Evolutionary conservation across 352 stramenopile species (phyloP).

Genomic region (Phytophthora sp.): DNA sequence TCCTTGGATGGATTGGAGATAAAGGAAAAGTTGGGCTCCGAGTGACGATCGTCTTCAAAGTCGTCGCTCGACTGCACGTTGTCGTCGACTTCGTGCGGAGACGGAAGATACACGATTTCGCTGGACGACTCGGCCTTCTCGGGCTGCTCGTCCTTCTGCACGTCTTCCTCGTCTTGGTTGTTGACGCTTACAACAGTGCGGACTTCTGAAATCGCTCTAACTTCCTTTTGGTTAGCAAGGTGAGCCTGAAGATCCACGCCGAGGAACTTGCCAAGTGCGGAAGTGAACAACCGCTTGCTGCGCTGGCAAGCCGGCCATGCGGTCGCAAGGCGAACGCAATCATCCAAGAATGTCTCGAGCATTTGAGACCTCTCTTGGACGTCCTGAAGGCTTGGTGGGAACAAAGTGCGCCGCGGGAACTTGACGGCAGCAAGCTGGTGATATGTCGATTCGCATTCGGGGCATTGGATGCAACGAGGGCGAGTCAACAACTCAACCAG

Average conservation of each 20-base stretch:
- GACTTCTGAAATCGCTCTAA: slow-evolving; percentile 10
- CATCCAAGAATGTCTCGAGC: slow-evolving; percentile 60
- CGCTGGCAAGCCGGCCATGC: slow-evolving; percentile 57
- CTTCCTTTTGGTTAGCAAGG: slow-evolving; percentile 25
- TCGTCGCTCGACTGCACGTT: slow-evolving; percentile 13
- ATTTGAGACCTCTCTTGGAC: slow-evolving; percentile 49
- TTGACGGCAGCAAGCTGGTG: slow-evolving; percentile 42
- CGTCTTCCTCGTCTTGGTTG: slow-evolving; percentile 1
- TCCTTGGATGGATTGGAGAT: slow-evolving; percentile 38
- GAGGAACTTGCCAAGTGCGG: slow-evolving; percentile 59
- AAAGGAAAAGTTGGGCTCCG: slow-evolving; percentile 43
- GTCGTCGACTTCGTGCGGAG: slow-evolving; percentile 18
- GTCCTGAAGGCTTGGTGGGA: slow-evolving; percentile 50
- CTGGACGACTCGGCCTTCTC: slow-evolving; percentile 19
- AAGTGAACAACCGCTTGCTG: slow-evolving; percentile 46
- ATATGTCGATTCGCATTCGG: slow-evolving; percentile 41
- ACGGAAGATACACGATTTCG: slow-evolving; percentile 19
- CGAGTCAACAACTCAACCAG: slow-evolving; percentile 33
- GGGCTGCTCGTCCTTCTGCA: slow-evolving; percentile 4
- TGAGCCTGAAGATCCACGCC: slow-evolving; percentile 46
- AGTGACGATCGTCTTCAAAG: slow-evolving; percentile 32
- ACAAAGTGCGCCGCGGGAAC: slow-evolving; percentile 64
- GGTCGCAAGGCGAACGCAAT: slow-evolving; percentile 40
- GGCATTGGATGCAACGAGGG: slow-evolving; percentile 37
- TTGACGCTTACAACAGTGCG: slow-evolving; percentile 7